Base-by-base conservation (phyloP, 257 asterid genomes). In the Solanum gandarillasii region DNA sequence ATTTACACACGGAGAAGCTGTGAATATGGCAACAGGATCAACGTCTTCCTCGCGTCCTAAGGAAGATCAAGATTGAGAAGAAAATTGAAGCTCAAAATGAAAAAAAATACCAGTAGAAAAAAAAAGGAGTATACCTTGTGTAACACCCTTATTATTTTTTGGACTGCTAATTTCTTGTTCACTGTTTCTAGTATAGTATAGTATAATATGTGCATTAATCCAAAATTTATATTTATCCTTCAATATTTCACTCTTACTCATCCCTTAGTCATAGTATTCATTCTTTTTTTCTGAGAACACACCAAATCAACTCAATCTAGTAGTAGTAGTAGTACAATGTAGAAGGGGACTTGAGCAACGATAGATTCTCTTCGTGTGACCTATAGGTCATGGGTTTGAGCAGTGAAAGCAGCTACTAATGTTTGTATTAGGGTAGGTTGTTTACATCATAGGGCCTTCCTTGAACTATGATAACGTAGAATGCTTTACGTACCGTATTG, bases 1-100 rank as follows among this genome's bases (percentile, higher is more conserved):
- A 71, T 90, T 95, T 87, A 32, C 95, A 2, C 98, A 94, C 20
- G 98, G 98, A 5, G 95, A 94, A 82, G 92, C 91, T 48, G 89
- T 92, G 60, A 91, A 90, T 87, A 89, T 90, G 91, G 95, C 93
- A 8, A 79, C 97, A 1, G 92, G 94, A 76, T 92, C 96, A 16
- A 90, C 89, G 86, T 93, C 98, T 38, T 90, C 94, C 5, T 86
- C 89, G 7, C 92, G 87, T 9, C 85, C 89, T 12, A 85, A 38
- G 14, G 94, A 93, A 82, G 97, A 90, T 86, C 93, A 87, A 79
- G 78, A 34, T 39, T 46, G 73, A 79, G 3, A 23, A 41, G 38
- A 35, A 21, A 34, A 72, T 7, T 5, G 35, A 52, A 9, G 18
- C 9, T 67, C 48, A 20, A 71, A 71, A 52, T 41, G 29, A 70